Conservation (phyloP, 345 rosid species). For the Isatis tinctoria region DNA sequence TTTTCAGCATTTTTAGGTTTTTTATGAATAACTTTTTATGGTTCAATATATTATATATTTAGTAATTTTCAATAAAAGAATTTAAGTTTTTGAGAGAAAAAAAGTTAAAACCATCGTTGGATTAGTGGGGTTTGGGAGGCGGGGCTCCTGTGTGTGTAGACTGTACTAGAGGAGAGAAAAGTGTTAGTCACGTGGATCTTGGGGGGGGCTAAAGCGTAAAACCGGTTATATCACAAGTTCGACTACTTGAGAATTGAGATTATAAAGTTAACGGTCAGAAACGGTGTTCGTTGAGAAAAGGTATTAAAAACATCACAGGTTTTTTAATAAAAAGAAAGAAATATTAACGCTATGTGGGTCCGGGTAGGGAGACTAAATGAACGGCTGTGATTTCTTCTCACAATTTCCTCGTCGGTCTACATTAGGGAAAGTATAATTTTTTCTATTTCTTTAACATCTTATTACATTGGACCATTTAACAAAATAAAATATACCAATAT, state of each 20-base stretch:
- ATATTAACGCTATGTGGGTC: not conserved
- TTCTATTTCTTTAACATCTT: too few species aligned
- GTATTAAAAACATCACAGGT: not conserved
- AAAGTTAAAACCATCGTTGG: too few species aligned
- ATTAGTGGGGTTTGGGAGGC: not conserved
- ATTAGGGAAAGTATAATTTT: too few species aligned
- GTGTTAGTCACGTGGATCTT: slow-evolving; percentile 9
- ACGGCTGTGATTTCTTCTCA: too few species aligned
- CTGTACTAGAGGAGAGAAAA: not conserved
- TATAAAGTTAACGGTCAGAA: slow-evolving; percentile 8
- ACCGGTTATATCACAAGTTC: not conserved
- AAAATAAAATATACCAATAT: too few species aligned
- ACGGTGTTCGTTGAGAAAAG: not conserved
- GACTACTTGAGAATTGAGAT: not conserved
- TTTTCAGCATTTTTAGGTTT: too few species aligned
- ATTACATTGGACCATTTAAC: too few species aligned
- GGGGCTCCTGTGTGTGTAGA: not conserved
- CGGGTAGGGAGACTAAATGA: not conserved
- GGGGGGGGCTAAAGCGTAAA: not conserved
- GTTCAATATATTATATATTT: too few species aligned
- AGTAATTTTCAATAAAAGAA: too few species aligned
- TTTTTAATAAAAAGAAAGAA: not conserved
- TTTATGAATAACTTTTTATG: too few species aligned
- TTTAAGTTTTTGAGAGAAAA: too few species aligned
- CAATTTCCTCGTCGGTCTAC: too few species aligned